Evolutionary conservation across 1,284 basidiomycete species (phyloP).

Genomic region (Albatrellus sp.): DNA sequence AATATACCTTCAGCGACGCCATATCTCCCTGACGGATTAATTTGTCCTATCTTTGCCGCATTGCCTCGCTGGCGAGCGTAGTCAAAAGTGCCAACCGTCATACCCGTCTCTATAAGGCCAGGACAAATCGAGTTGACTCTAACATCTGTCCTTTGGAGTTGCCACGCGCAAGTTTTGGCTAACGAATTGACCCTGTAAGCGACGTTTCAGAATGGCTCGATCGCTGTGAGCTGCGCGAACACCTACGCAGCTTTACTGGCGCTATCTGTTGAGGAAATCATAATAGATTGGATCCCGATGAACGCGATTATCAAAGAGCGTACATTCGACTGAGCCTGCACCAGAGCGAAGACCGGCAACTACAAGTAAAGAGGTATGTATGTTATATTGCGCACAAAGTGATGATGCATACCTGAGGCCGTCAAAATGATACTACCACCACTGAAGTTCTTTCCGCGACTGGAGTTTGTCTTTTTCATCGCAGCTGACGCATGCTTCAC

Average conservation of each 20-base stretch:
- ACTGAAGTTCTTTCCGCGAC: conserved; percentile 52
- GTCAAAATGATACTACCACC: conserved; percentile 86
- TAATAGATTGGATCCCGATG: neutral
- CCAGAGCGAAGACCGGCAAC: conserved; percentile 83
- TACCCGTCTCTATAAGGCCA: conserved; percentile 84
- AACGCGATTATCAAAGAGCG: conserved; percentile 16
- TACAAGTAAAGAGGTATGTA: conserved; percentile 14
- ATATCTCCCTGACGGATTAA: conserved; percentile 76
- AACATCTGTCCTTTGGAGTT: conserved; percentile 73
- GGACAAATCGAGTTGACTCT: conserved; percentile 88
- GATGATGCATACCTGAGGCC: conserved; percentile 55
- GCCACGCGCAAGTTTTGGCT: conserved; percentile 71
- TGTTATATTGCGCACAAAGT: neutral
- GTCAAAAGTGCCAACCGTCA: conserved; percentile 70
- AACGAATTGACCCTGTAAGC: conserved; percentile 44
- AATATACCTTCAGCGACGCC: conserved; percentile 62
- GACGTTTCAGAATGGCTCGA: too few relatives aligned
- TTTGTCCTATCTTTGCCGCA: conserved; percentile 67
- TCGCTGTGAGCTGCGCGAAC: too few relatives aligned
- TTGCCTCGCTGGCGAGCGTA: conserved; percentile 66
- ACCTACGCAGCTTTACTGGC: conserved; percentile 84
- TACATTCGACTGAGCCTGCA: conserved; percentile 79
- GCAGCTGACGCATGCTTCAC: conserved; percentile 76
- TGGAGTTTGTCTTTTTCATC: conserved; percentile 59
- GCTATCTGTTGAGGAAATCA: conserved; percentile 41